Conservation (phyloP, 192 early-diverging fungal genomes). For the Pecoramyces ruminantium region DNA sequence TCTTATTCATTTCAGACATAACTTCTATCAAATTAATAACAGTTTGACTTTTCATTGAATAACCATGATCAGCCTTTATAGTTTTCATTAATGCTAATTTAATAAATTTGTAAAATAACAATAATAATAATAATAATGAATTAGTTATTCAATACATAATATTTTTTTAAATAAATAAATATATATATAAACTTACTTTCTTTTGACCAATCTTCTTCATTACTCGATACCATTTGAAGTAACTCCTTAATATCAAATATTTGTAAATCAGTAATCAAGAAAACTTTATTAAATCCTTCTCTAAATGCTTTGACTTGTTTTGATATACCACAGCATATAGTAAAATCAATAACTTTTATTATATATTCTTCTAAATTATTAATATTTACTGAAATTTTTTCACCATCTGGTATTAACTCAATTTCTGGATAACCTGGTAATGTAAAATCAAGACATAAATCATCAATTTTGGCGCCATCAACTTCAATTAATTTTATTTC, state of each 20-base stretch:
- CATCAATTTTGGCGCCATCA: conserved; percentile 26
- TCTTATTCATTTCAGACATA: conserved; percentile 40
- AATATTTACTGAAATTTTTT: conserved; percentile 52
- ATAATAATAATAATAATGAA: too few species aligned
- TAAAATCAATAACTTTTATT: conserved; percentile 37
- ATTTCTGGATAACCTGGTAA: conserved; percentile 60
- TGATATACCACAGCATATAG: conserved; percentile 42
- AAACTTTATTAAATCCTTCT: conserved; percentile 64
- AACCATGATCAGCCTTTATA: conserved; percentile 78
- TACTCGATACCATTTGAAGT: conserved; percentile 42
- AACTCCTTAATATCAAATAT: conserved; percentile 60
- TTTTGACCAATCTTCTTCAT: conserved; percentile 60
- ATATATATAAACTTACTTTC: conserved; percentile 20
- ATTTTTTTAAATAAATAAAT: background rate
- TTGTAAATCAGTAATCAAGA: conserved; percentile 47
- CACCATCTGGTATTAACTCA: conserved; percentile 44
- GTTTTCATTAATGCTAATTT: conserved; percentile 44
- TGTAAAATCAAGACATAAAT: conserved; percentile 72
- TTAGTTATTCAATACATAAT: too few species aligned
- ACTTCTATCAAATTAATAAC: conserved; percentile 48
- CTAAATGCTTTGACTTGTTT: conserved; percentile 62
- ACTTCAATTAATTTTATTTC: conserved; percentile 25
- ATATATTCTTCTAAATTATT: conserved; percentile 70
- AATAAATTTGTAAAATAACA: too few species aligned
- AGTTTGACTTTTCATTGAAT: conserved; percentile 43